Evolutionary conservation across 2,329 filamentous ascomycete species (phyloP).

Genomic region (Aspergillus quadrilineatus): DNA sequence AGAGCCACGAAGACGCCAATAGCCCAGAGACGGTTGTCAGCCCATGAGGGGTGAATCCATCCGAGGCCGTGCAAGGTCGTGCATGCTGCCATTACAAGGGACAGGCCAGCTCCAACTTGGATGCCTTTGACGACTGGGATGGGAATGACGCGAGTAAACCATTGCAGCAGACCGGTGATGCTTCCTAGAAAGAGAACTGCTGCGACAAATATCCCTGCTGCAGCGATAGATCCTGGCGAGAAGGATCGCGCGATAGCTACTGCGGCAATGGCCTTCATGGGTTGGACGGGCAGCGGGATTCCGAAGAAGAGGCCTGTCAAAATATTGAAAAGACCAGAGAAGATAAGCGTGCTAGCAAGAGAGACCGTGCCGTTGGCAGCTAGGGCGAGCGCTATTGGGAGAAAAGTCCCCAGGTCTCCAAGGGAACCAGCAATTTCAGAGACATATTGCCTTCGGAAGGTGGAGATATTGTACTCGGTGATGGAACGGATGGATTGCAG

Average conservation of each 20-base stretch:
- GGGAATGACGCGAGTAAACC: slow-evolving; percentile 72
- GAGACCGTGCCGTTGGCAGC: slow-evolving; percentile 75
- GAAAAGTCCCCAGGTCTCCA: slow-evolving; percentile 84
- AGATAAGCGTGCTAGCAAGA: slow-evolving; percentile 78
- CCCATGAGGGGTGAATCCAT: slow-evolving; percentile 65
- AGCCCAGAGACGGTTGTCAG: slow-evolving; percentile 78
- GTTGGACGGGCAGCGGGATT: slow-evolving; percentile 86
- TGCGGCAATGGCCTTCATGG: slow-evolving; percentile 86
- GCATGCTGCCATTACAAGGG: slow-evolving; percentile 75
- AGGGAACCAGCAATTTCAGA: slow-evolving; percentile 84
- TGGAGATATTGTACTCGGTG: slow-evolving; percentile 54
- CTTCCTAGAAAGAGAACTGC: slow-evolving; percentile 73
- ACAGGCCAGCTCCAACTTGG: slow-evolving; percentile 86
- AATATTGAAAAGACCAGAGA: slow-evolving; percentile 85
- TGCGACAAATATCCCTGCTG: slow-evolving; percentile 78
- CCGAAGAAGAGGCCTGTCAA: slow-evolving; percentile 79
- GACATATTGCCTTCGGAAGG: slow-evolving; percentile 57
- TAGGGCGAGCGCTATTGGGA: slow-evolving; percentile 85
- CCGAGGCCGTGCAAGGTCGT: slow-evolving; percentile 64
- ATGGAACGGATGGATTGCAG: slow-evolving; percentile 25
- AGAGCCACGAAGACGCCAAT: slow-evolving; percentile 71
- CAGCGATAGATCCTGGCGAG: slow-evolving; percentile 69
- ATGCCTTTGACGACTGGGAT: slow-evolving; percentile 91
- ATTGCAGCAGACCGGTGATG: slow-evolving; percentile 72
- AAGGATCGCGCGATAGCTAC: slow-evolving; percentile 74